phyloP scores from a whole-genome alignment of 495 filamentous ascomycete species.

The Tuber brumale region DNA sequence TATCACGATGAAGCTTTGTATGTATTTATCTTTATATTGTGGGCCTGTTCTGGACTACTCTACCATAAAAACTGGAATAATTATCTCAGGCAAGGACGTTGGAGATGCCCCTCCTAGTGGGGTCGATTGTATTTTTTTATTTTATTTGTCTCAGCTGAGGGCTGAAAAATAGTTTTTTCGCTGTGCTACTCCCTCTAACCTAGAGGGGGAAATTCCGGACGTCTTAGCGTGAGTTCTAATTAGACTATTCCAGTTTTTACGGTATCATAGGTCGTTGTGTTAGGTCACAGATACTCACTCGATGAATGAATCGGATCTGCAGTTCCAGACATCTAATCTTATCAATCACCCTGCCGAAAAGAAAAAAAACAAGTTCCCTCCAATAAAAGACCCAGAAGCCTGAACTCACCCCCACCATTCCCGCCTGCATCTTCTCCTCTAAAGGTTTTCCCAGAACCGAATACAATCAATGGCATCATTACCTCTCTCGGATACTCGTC shows the following conservation, averaged over 20 bases:
- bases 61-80: no score
- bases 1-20: background rate
- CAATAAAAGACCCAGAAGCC: background rate
- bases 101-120: no score
- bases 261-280: background rate
- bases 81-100: no score
- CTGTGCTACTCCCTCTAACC: no score
- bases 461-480: constrained; percentile 15
- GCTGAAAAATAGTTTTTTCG: no score
- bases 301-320: background rate
- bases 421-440: background rate
- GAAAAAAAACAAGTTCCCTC: background rate
- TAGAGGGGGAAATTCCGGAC: no score
- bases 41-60: no score
- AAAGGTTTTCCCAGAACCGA: background rate
- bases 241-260: no score
- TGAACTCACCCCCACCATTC: background rate
- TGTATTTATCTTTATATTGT: background rate
- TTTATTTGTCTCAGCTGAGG: no score
- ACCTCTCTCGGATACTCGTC: constrained; percentile 8
- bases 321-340: constrained; percentile 14
- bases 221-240: no score
- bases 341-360: constrained; percentile 2
- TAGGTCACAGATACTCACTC: constrained; percentile 8
- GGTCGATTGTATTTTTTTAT: no score